phyloP scores from a whole-genome alignment of 345 rosid genomes.

The Hibiscus syriacus region DNA sequence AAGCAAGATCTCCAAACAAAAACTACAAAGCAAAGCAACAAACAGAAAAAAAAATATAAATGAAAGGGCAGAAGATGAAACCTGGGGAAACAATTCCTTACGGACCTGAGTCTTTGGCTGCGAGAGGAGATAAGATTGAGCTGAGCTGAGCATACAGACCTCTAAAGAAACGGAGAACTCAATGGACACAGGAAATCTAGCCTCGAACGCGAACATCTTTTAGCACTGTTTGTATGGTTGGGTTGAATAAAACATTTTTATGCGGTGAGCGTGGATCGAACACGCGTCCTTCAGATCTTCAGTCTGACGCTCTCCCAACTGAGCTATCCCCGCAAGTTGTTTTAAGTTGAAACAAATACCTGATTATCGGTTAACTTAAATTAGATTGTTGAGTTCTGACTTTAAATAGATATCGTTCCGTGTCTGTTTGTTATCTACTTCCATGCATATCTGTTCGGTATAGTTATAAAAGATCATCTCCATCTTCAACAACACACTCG shows the following conservation, averaged over 20 bases:
- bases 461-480: neutral
- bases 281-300: conserved; percentile 84
- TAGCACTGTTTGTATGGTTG: too few relatives aligned
- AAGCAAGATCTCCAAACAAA: too few relatives aligned
- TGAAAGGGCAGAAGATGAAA: neutral
- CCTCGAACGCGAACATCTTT: too few relatives aligned
- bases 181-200: too few relatives aligned
- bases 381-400: neutral
- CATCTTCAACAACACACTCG: neutral
- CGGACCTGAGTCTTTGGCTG: neutral
- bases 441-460: neutral
- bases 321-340: conserved; percentile 47
- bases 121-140: too few relatives aligned
- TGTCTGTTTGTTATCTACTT: neutral
- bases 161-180: too few relatives aligned
- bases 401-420: neutral
- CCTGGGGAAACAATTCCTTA: neutral
- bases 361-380: too few relatives aligned
- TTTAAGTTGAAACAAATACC: accelerated
- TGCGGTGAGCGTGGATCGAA: conserved; percentile 91
- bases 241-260: too few relatives aligned
- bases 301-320: conserved; percentile 91
- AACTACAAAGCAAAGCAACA: neutral
- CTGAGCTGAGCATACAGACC: too few relatives aligned
- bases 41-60: neutral